A percentile compares a stretch with the other conserved stretches of the same genome.
These are phyloP conservation scores for Mucor irregularis DNA, from an alignment of 371 early-diverging fungal species.

Conservation along the genomic window DNA sequence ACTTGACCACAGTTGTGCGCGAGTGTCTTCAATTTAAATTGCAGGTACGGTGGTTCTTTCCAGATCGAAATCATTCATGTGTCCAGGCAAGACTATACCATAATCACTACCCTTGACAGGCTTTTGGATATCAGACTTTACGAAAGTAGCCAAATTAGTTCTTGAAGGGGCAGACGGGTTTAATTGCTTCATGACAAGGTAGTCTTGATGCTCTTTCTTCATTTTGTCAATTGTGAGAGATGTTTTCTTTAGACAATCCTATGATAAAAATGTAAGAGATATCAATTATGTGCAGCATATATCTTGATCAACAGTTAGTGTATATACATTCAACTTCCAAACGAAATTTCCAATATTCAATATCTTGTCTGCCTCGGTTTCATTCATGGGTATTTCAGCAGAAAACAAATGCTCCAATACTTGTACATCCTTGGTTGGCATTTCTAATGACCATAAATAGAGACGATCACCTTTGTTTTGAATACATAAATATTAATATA, in stretches of 20 bases:
- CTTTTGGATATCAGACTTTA: constrained; percentile 1
- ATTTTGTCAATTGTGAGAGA: neutral
- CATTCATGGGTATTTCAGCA: constrained; percentile 1
- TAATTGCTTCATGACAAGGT: neutral
- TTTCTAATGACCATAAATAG: constrained; percentile 5
- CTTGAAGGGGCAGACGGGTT: neutral
- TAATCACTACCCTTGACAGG: constrained; percentile 4
- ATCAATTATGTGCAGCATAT: neutral
- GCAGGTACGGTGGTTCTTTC: neutral
- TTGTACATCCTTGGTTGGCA: constrained; percentile 3
- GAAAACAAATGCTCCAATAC: neutral
- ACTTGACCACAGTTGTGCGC: no score
- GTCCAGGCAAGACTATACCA: neutral
- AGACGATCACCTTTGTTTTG: neutral
- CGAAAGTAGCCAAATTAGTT: constrained; percentile 2
- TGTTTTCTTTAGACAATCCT: constrained; percentile 3
- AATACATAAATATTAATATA: constrained; percentile 1
- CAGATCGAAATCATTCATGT: constrained; percentile 1
- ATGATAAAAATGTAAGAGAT: neutral
- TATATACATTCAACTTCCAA: constrained; percentile 16
- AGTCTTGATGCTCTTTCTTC: constrained; percentile 6
- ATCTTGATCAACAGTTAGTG: no score
- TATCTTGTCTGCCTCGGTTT: neutral
- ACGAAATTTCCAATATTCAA: constrained; percentile 1
- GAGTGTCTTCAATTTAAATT: no score